Base-by-base conservation (phyloP, 805 yeast genomes). In the Geotrichum ghanense region DNA sequence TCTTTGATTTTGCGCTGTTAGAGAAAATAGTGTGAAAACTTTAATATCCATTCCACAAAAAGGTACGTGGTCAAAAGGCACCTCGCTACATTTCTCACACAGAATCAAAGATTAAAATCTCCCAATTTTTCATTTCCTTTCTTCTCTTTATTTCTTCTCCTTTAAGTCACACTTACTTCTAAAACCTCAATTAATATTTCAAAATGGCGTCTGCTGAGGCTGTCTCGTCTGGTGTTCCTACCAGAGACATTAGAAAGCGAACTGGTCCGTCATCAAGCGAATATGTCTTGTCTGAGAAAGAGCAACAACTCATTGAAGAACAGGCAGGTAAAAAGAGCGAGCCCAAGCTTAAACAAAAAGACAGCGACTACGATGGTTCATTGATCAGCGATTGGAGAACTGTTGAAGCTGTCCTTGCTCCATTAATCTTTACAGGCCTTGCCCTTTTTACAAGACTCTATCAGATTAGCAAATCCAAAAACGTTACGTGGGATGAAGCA, bases 401-500 rank as follows among this genome's bases (percentile, higher is more conserved):
- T 6, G 17, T 39, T n/a, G 42, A 39, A 39, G 25, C 25, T 19
- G 25, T 22, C n/a, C 23, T 39, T 7, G 42, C 42, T 21, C 42
- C 42, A 20, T n/a, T 39, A 5, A 22, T 39, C 25, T 39, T 39
- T n/a, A 39, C 42, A 1, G 54, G 72, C 3, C 55, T 80, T 19
- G 77, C 95, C 3, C 78, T 86, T 52, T 73, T 59, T 46, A 56
- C 66, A 22, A 59, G 69, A 17, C 50, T 85, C 63, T 79, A 84
- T 66, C 73, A 73, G 51, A 83, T 88, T 57, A 86, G 86, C 43
- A 69, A 71, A 45, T 79, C 84, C 52, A 70, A 76, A 46, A 65
- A 70, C 47, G 95, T 89, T 26, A 87, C 86, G 42, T 89, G 97
- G 97, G 97, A 88, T 67, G 97, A 88, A 63, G 97, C 96, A 37